A percentile compares a stretch with the other conserved stretches of the same genome.
These are phyloP conservation scores for Candida boleticola DNA, from an alignment of 805 yeast species.

Conservation along the genomic window DNA sequence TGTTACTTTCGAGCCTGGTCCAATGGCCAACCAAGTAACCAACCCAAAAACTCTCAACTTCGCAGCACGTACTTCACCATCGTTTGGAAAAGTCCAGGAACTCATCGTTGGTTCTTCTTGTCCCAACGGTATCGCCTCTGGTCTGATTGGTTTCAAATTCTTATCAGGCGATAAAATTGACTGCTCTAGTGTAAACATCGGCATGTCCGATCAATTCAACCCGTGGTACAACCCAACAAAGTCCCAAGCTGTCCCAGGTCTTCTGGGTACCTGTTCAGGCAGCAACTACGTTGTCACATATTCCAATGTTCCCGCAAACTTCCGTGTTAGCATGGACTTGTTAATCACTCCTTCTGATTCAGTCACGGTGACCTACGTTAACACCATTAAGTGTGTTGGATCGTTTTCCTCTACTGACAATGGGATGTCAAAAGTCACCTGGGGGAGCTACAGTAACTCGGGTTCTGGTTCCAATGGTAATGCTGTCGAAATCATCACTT, in stretches of 20 bases:
- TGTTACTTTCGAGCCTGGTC: constrained; percentile 8
- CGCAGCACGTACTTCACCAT: constrained; percentile 8
- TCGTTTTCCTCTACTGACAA: not conserved
- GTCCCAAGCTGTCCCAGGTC: constrained; percentile 3
- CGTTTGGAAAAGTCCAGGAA: constrained; percentile 9
- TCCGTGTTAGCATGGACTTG: constrained; percentile 19
- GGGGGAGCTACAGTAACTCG: not conserved
- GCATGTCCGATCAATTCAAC: constrained; percentile 21
- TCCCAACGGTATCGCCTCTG: not conserved
- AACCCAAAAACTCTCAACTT: not conserved
- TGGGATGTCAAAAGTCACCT: not conserved
- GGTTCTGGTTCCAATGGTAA: not conserved
- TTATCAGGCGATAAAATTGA: not conserved
- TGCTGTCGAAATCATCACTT: constrained; percentile 12
- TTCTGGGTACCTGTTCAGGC: constrained; percentile 15
- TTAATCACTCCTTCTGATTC: not conserved
- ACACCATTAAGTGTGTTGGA: constrained; percentile 13
- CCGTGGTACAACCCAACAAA: constrained; percentile 17
- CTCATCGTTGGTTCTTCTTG: not conserved
- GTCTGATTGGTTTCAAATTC: not conserved
- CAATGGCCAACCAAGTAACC: not conserved
- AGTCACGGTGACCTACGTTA: constrained; percentile 6
- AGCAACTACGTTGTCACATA: constrained; percentile 11
- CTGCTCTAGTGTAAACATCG: constrained; percentile 19
- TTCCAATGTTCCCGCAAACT: constrained; percentile 25